A percentile compares a stretch with the other conserved stretches of the same genome.
Conservation (phyloP, 345 rosid species). For the Eucalyptus pauciflora region DNA sequence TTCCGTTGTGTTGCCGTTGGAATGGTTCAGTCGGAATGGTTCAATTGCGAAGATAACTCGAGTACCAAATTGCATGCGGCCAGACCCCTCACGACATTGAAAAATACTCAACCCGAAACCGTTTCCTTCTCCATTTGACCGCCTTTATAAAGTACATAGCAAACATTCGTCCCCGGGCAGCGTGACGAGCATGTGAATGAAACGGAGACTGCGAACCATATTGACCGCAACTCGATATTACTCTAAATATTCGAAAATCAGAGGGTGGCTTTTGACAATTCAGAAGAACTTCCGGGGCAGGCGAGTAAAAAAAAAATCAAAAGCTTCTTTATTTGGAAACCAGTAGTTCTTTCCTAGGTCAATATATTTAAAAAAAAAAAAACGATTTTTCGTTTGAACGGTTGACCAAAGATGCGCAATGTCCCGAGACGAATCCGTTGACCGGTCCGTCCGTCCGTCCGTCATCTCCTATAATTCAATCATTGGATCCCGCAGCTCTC, state of each 20-base stretch:
- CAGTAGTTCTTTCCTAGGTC: not conserved
- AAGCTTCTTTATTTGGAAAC: not conserved
- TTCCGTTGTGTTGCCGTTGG: accelerated
- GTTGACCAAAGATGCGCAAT: not conserved
- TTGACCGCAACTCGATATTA: not conserved
- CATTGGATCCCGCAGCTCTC: not conserved
- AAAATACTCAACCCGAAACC: not conserved
- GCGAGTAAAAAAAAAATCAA: not conserved
- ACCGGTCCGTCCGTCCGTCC: not conserved
- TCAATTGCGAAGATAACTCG: not conserved
- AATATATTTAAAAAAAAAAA: not conserved
- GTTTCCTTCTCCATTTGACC: not conserved
- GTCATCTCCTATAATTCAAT: not conserved
- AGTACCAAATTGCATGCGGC: not conserved
- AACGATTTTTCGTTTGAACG: not conserved
- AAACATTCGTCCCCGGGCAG: not conserved
- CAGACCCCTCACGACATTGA: not conserved
- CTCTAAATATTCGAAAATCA: not conserved
- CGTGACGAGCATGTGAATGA: not conserved
- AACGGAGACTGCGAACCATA: not conserved
- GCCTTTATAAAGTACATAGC: not conserved
- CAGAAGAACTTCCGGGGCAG: not conserved
- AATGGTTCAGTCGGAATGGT: not conserved
- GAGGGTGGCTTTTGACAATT: not conserved
- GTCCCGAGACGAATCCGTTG: not conserved